phyloP scores from a whole-genome alignment of 768 basidiomycete genomes.

The Kwoniella europaea region DNA sequence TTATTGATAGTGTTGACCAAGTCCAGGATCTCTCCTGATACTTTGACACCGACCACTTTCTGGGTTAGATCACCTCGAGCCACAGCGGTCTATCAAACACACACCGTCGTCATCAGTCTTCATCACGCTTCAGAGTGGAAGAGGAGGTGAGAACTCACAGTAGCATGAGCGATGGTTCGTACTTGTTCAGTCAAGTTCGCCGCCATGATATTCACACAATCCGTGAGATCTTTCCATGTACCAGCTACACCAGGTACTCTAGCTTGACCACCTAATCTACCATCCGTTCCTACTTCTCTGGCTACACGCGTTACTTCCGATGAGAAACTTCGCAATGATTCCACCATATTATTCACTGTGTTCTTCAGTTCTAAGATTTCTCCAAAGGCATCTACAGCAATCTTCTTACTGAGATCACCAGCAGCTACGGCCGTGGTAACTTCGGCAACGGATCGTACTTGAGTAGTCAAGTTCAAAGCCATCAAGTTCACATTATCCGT shows the following conservation, averaged over 20 bases:
- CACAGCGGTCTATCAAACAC: slow-evolving; percentile 73
- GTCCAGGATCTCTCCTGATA: slow-evolving; percentile 93
- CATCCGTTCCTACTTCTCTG: slow-evolving; percentile 86
- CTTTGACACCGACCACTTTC: slow-evolving; percentile 89
- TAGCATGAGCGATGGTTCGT: slow-evolving; percentile 88
- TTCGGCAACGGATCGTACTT: slow-evolving; percentile 59
- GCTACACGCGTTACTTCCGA: slow-evolving; percentile 73
- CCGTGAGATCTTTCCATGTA: slow-evolving; percentile 56
- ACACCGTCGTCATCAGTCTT: too few species aligned
- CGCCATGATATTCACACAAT: slow-evolving; percentile 83
- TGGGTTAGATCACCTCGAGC: slow-evolving; percentile 90
- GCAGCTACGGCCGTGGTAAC: slow-evolving; percentile 68
- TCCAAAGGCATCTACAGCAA: slow-evolving; percentile 82
- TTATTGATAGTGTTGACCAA: slow-evolving; percentile 96
- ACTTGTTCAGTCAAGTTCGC: slow-evolving; percentile 74
- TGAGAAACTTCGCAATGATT: slow-evolving; percentile 83
- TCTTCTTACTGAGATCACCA: slow-evolving; percentile 84
- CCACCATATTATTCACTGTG: slow-evolving; percentile 94
- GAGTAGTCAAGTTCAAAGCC: slow-evolving; percentile 59
- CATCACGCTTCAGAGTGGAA: neutral
- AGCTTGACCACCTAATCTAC: slow-evolving; percentile 56
- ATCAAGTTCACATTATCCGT: slow-evolving; percentile 76
- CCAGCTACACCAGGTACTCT: slow-evolving; percentile 56
- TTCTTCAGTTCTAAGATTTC: slow-evolving; percentile 69
- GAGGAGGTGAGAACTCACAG: slow-evolving; percentile 63